Base-by-base conservation (phyloP, 2,329 filamentous ascomycete species). In the Neurospora sp. region DNA sequence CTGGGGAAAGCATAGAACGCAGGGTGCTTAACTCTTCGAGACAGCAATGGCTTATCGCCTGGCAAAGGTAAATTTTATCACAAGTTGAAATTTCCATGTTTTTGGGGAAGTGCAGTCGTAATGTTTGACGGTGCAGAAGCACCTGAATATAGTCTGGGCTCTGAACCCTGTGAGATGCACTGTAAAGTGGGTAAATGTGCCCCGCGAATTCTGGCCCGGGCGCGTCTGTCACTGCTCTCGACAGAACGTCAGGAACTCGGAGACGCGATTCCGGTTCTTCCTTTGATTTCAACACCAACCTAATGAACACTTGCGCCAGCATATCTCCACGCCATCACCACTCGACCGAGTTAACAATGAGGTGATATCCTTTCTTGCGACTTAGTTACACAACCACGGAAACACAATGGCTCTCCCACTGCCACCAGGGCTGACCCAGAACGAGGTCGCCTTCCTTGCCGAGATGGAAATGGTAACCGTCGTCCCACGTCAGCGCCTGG, bases 401-500 rank as follows among this genome's bases (percentile, higher is more conserved):
- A n/a, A 66, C 71, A 73, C 39, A 58, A 86, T 87, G 85, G 85
- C 85, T 39, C 78, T 85, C 67, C 83, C 84, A 38, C 79, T 86
- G 15, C 84, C 84, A 4, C 76, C 80, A 68, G 85, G 74, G 80
- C 86, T 97, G 66, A 91, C 92, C 76, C 93, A 96, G 71, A 85
- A 92, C 73, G 96, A 99, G 82, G 91, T 96, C 66, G 92, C 93
- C 68, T 99, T 98, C 78, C 84, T 98, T 38, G 97, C 94, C 80
- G 96, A 99, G 83, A 98, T 97, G 93, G 95, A 98, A 82, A 88
- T 93, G 76, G 91, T 99, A 70, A 97, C 94, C 0, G 87, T 99
- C 28, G 89, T 98, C 67, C 96, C 96, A 42, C 92, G 96, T 69
- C 94, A 98, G 80, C 88, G 92, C 73, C 89, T 99, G 68, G 93